phyloP scores from a whole-genome alignment of 2,329 filamentous ascomycete genomes.

The Claviceps digitariae region DNA sequence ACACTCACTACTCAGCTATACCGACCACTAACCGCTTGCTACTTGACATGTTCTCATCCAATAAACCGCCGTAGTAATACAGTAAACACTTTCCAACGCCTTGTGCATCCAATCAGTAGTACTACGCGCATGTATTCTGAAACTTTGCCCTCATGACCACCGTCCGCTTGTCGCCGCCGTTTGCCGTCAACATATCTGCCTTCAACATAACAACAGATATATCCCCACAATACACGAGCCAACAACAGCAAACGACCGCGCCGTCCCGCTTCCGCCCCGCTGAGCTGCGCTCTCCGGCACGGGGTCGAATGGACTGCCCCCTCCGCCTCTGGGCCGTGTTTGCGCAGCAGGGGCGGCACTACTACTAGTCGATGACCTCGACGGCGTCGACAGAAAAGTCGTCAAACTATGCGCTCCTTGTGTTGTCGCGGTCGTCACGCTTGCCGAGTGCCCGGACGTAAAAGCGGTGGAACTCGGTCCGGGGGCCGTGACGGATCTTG shows the following conservation, averaged over 20 bases:
- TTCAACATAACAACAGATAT: not conserved
- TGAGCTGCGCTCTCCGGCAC: not conserved
- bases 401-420: not conserved
- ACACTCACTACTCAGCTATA: too few species aligned
- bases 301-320: constrained; percentile 12
- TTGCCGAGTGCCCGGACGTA: not conserved
- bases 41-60: too few species aligned
- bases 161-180: not conserved
- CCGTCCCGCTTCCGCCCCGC: not conserved
- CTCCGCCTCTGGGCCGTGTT: constrained; percentile 9
- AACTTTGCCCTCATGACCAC: not conserved
- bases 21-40: too few species aligned
- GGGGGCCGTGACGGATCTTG: not conserved
- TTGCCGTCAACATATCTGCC: not conserved
- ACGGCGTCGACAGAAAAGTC: constrained; percentile 1
- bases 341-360: not conserved
- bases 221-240: not conserved
- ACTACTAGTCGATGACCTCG: constrained; percentile 1
- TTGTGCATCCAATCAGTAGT: not conserved
- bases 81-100: not conserved
- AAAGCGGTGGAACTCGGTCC: not conserved
- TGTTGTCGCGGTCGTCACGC: not conserved
- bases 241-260: not conserved
- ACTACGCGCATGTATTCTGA: not conserved
- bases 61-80: too few species aligned